A percentile compares a stretch with the other conserved stretches of the same genome.
Evolutionary conservation across 2,329 filamentous ascomycete genomes (phyloP).

Genomic region (Hypoxylon sp.): DNA sequence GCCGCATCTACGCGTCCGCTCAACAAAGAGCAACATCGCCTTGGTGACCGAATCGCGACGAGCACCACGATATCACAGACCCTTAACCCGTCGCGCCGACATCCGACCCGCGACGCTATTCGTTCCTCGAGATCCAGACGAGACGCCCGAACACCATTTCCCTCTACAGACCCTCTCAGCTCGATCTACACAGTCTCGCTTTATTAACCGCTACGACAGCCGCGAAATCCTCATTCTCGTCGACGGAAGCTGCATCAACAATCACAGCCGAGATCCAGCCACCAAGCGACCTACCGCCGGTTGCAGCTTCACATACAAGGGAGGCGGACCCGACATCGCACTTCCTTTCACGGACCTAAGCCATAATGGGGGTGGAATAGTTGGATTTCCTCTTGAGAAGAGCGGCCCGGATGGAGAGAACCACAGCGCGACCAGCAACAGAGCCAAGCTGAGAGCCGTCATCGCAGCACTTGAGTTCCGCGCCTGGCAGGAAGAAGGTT

Average conservation of each 20-base stretch:
- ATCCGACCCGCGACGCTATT: constrained; percentile 52
- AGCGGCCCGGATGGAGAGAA: constrained; percentile 55
- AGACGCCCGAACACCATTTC: constrained; percentile 55
- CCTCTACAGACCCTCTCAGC: constrained; percentile 52
- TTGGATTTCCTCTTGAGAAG: constrained; percentile 56
- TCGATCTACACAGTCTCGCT: constrained; percentile 51
- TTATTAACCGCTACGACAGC: constrained; percentile 55
- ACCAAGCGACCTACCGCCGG: constrained; percentile 41
- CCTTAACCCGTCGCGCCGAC: constrained; percentile 43
- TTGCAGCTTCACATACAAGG: constrained; percentile 54
- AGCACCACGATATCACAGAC: constrained; percentile 37
- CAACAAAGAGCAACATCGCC: constrained; percentile 20
- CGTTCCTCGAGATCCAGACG: constrained; percentile 45
- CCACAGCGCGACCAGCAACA: constrained; percentile 58
- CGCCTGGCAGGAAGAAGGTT: constrained; percentile 59
- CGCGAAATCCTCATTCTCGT: constrained; percentile 59
- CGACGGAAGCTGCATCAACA: constrained; percentile 60
- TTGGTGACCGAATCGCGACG: constrained; percentile 37
- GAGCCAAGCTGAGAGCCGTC: constrained; percentile 61
- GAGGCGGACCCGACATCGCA: constrained; percentile 21
- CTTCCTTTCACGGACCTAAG: constrained; percentile 34
- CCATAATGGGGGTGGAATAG: constrained; percentile 39
- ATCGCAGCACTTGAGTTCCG: constrained; percentile 62
- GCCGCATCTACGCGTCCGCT: not conserved
- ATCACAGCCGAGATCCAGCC: constrained; percentile 51